A percentile compares a stretch with the other conserved stretches of the same genome.
Conservation (phyloP, 441 rosid species). For the Erysimum pusillum region DNA sequence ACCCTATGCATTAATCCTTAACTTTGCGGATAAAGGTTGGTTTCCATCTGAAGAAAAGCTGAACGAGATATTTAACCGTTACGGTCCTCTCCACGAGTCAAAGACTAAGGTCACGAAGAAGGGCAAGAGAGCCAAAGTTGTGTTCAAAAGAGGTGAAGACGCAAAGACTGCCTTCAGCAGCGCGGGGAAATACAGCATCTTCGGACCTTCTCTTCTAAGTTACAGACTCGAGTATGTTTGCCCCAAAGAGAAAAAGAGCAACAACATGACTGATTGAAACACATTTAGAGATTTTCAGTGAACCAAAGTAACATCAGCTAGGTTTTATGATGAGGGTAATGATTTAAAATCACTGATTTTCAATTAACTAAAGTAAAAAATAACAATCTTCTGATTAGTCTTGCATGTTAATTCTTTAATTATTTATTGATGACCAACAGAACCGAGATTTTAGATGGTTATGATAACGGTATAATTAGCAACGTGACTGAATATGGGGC, state of each 20-base stretch:
- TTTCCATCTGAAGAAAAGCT: constrained; percentile 61
- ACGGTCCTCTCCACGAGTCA: constrained; percentile 58
- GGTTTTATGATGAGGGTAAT: no score
- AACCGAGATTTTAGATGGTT: background rate
- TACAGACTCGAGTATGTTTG: constrained; percentile 68
- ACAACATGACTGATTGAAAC: background rate
- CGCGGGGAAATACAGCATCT: constrained; percentile 73
- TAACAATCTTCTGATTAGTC: no score
- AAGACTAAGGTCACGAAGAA: constrained; percentile 65
- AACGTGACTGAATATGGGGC: fast-evolving
- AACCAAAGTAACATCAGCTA: no score
- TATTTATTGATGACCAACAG: no score
- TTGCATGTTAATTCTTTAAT: no score
- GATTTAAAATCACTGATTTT: no score
- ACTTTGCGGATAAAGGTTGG: constrained; percentile 59
- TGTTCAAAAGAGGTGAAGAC: constrained; percentile 64
- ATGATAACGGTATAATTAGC: background rate
- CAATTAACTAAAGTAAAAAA: no score
- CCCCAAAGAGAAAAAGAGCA: constrained; percentile 18
- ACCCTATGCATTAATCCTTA: constrained; percentile 63
- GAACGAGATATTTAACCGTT: constrained; percentile 69
- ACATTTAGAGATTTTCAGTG: no score
- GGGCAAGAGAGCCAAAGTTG: constrained; percentile 69
- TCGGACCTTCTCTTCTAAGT: constrained; percentile 79
- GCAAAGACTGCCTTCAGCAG: constrained; percentile 83